Conservation (phyloP, 2,329 filamentous ascomycete genomes). For the Nigrospora oryzae region DNA sequence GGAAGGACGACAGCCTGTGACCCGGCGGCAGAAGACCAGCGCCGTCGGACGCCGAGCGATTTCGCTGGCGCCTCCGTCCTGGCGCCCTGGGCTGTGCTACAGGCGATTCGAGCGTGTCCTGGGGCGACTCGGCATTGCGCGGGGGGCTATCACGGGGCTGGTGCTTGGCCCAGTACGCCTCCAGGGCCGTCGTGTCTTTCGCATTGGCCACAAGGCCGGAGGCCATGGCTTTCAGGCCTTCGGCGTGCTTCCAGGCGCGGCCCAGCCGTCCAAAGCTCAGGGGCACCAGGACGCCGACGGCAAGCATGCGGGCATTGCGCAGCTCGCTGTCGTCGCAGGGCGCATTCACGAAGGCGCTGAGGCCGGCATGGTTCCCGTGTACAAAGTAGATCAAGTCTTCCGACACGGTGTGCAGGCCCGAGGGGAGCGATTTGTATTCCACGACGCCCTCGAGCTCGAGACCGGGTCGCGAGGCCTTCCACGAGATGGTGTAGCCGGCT, state of each 20-base stretch:
- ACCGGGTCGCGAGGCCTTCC: conserved; percentile 66
- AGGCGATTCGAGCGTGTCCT: conserved; percentile 43
- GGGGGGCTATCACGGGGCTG: conserved; percentile 31
- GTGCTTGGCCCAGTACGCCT: conserved; percentile 72
- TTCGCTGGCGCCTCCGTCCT: conserved; percentile 38
- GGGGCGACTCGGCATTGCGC: conserved; percentile 16
- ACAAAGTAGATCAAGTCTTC: conserved; percentile 93
- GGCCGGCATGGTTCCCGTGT: conserved; percentile 72
- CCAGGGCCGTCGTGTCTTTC: conserved; percentile 54
- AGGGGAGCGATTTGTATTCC: conserved; percentile 94
- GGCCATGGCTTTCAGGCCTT: conserved; percentile 66
- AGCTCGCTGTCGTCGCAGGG: conserved; percentile 68
- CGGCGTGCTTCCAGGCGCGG: conserved; percentile 81
- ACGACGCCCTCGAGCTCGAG: conserved; percentile 77
- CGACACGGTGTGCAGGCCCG: conserved; percentile 79
- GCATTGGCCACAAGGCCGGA: conserved; percentile 56
- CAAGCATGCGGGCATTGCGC: conserved; percentile 86
- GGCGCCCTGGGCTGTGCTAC: conserved; percentile 15
- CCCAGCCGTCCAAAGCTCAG: conserved; percentile 79
- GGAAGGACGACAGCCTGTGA: conserved; percentile 64
- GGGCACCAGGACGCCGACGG: conserved; percentile 82
- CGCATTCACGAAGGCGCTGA: conserved; percentile 85
- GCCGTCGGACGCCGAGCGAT: conserved; percentile 54
- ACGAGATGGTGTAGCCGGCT: conserved; percentile 82
- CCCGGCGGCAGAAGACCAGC: conserved; percentile 48